These are phyloP conservation scores for Sclerotinia trifoliorum DNA, from an alignment of 2,329 filamentous ascomycete species.

Conservation along the genomic window DNA sequence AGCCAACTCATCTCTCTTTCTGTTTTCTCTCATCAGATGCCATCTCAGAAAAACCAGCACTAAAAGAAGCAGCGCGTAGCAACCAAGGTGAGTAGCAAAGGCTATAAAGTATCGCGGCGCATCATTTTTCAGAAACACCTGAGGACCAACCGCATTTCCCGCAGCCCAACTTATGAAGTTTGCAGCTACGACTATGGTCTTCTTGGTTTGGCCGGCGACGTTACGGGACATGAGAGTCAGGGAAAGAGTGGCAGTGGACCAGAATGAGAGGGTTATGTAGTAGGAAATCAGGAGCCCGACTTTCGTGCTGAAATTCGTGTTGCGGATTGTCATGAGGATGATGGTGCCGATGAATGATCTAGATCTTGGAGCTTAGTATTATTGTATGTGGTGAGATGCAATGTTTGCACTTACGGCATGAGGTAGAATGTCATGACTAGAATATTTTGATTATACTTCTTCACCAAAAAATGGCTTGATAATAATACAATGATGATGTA, in stretches of 20 bases:
- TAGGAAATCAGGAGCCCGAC: conserved; percentile 70
- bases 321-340: conserved; percentile 66
- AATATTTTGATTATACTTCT: conserved; percentile 67
- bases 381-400: neutral
- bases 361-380: neutral
- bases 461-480: conserved; percentile 64
- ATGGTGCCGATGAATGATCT: conserved; percentile 71
- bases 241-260: conserved; percentile 67
- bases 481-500: conserved; percentile 72
- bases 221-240: conserved; percentile 61
- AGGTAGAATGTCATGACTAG: conserved; percentile 64
- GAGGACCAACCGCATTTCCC: conserved; percentile 53
- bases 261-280: conserved; percentile 76
- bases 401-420: conserved; percentile 54
- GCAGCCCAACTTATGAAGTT: conserved; percentile 59
- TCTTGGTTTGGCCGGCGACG: conserved; percentile 61
- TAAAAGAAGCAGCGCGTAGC: conserved; percentile 36
- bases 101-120: conserved; percentile 53
- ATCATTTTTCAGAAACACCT: conserved; percentile 54
- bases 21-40: conserved; percentile 21
- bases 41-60: conserved; percentile 19
- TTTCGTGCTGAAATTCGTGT: conserved; percentile 56
- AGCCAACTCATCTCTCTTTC: conserved; percentile 19
- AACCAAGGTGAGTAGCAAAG: conserved; percentile 54
- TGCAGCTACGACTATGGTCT: conserved; percentile 53